Conservation (phyloP, 306 rosid genomes). For the Prunus davidiana region DNA sequence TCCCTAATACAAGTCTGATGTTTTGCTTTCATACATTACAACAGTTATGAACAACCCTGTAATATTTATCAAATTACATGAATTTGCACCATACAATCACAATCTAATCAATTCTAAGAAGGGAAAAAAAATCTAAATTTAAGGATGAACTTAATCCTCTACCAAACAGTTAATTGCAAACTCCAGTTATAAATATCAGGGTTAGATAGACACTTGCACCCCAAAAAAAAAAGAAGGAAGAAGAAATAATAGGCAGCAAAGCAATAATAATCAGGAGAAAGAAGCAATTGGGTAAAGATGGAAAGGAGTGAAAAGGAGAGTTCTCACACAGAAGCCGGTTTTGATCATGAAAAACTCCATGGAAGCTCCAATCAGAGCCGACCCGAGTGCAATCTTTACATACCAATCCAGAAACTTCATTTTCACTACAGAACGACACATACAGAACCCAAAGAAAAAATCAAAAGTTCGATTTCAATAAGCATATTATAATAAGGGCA, state of each 20-base stretch:
- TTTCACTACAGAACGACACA: conserved; percentile 19
- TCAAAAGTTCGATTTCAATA: neutral
- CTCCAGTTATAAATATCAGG: neutral
- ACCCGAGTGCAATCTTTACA: conserved; percentile 68
- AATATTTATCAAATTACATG: neutral
- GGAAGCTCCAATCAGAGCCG: conserved; percentile 81
- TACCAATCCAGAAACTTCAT: conserved; percentile 92
- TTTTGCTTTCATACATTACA: neutral
- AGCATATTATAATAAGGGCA: neutral
- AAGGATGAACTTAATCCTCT: neutral
- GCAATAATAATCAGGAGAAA: neutral
- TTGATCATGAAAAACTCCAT: conserved; percentile 91
- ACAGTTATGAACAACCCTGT: neutral
- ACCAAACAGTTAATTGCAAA: neutral
- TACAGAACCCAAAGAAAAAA: neutral
- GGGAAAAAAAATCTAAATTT: neutral
- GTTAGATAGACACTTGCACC: neutral
- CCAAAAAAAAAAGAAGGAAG: no score
- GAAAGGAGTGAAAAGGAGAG: conserved; percentile 33
- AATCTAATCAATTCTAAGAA: neutral
- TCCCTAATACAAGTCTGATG: neutral
- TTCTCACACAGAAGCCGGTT: conserved; percentile 89
- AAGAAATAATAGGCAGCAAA: neutral
- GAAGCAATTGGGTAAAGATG: neutral
- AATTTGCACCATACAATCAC: neutral